phyloP scores from a whole-genome alignment of 2,329 filamentous ascomycete genomes.

The Botryotinia globosa region DNA sequence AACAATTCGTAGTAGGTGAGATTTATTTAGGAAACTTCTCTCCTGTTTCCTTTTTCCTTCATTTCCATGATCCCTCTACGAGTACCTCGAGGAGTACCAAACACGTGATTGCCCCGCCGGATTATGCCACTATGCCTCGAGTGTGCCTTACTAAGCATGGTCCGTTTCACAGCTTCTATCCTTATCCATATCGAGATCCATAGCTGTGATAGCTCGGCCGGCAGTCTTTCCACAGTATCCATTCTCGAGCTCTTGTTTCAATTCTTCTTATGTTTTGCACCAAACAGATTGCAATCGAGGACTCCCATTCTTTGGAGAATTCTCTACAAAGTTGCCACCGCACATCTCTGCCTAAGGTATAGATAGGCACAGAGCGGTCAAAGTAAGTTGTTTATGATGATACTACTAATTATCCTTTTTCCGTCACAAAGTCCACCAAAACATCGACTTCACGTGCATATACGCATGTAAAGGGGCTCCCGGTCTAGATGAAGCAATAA shows the following conservation, averaged over 20 bases:
- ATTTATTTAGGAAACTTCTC: background rate
- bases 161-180: background rate
- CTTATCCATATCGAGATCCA: no score
- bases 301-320: background rate
- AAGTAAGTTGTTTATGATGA: background rate
- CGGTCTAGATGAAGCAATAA: background rate
- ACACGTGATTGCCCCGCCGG: background rate
- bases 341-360: background rate
- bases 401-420: background rate
- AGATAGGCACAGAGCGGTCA: background rate
- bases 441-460: background rate
- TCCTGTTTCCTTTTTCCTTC: background rate
- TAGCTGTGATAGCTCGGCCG: background rate
- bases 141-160: background rate
- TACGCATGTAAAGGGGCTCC: constrained; percentile 1
- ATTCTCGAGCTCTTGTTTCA: background rate
- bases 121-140: background rate
- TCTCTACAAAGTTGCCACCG: background rate
- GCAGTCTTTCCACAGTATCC: background rate
- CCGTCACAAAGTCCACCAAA: background rate
- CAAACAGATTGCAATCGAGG: background rate
- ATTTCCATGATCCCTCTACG: background rate
- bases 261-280: background rate
- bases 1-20: background rate
- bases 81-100: background rate